Conservation (phyloP, 2,329 filamentous ascomycete genomes). For the Boeremia exigua region DNA sequence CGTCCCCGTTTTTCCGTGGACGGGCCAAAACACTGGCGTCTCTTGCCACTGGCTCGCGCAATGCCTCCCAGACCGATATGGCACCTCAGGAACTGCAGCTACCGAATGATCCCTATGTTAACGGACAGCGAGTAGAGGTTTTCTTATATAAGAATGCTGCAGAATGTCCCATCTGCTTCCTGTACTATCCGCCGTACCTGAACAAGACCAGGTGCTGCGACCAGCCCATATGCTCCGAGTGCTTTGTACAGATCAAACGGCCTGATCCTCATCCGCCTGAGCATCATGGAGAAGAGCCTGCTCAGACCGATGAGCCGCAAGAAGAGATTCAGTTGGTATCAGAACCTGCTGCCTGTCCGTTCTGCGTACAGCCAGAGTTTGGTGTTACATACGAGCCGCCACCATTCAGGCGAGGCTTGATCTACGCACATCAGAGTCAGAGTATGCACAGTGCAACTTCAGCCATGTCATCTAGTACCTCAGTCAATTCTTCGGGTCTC, state of each 20-base stretch:
- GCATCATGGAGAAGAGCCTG: conserved; percentile 60
- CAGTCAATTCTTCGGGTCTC: conserved; percentile 66
- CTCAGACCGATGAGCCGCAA: conserved; percentile 52
- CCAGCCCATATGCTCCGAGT: conserved; percentile 96
- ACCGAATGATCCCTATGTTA: conserved; percentile 83
- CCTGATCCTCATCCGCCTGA: conserved; percentile 90
- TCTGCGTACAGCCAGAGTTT: conserved; percentile 93
- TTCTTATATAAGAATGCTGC: conserved; percentile 88
- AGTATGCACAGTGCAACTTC: conserved; percentile 63
- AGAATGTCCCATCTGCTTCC: conserved; percentile 96
- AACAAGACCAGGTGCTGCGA: conserved; percentile 96
- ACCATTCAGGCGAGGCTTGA: conserved; percentile 82
- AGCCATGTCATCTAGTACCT: conserved; percentile 87
- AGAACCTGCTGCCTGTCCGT: conserved; percentile 90
- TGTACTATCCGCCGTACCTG: conserved; percentile 92
- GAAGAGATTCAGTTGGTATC: conserved; percentile 75
- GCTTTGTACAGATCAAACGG: conserved; percentile 97
- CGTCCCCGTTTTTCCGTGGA: conserved; percentile 71
- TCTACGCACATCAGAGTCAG: conserved; percentile 65
- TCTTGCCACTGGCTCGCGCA: conserved; percentile 76
- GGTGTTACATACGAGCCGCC: conserved; percentile 94
- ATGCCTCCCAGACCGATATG: conserved; percentile 74
- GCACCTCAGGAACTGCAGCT: conserved; percentile 78
- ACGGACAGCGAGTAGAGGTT: conserved; percentile 92
- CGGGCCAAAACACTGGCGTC: conserved; percentile 89